Evolutionary conservation across 148 eudicot species (phyloP), one percentile per base, ranked within the genome.

Genomic region (Drosera capensis): DNA sequence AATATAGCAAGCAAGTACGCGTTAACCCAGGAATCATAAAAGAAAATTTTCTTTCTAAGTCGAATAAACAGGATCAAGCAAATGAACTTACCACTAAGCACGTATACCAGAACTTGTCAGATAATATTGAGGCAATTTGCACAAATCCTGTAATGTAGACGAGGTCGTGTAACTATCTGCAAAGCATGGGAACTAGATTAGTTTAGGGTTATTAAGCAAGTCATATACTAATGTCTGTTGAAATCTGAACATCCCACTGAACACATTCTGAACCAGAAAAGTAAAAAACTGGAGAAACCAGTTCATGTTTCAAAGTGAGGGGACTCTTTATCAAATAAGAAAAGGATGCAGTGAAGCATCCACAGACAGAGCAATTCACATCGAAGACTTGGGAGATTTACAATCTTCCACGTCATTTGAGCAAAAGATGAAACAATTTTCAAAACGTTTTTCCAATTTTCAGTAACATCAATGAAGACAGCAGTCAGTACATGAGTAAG

Each of bases 161-260:
- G 35, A 88, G 39, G 59, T 88, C 97, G 68, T 88, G 97, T 44
- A 80, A 67, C 60, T 88, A 84, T 70, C 95, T 88, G 84, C 66
- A 75, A 63, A 2, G 56, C 29, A 51, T 20, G 43, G 43, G 14
- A 25, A 42, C 30, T 2, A 47, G 36, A 20, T 25, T 64, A n/a
- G 22, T 14, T 30, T 31, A 13, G 19, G 26, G 14, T 34, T 42
- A 23, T 2, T 39, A 16, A 14, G 35, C 18, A 18, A 17, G 17
- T 28, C 19, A 7, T 14, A 15, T 16, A 5, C 35, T 20, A 30
- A 28, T 30, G 17, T 15, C 38, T 9, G n/a, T 13, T 4, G 11
- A 13, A 13, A 34, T 15, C 11, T 34, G 13, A 34, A 5, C 38
- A 34, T 9, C 2, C n/a, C 38, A 9, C n/a, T 15, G n/a, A 4